These are phyloP conservation scores for Corylus heterophylla DNA, from an alignment of 306 rosid species.

Conservation along the genomic window DNA sequence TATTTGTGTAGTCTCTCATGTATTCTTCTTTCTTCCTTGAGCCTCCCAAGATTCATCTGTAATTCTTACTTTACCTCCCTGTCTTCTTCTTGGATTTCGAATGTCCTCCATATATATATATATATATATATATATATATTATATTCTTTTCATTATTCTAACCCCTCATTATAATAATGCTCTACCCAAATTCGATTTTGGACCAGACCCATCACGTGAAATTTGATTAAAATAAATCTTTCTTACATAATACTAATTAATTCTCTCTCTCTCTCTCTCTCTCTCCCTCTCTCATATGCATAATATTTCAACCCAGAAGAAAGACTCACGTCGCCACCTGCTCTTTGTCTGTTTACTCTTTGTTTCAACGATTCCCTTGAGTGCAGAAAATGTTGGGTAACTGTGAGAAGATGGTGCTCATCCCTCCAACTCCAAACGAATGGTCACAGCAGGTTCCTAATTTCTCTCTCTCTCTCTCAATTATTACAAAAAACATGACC, in stretches of 20 bases:
- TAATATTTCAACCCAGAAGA: slow-evolving; percentile 38
- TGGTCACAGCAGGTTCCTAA: slow-evolving; percentile 79
- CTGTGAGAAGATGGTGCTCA: slow-evolving; percentile 57
- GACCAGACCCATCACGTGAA: slow-evolving; percentile 79
- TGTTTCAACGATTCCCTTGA: slow-evolving; percentile 58
- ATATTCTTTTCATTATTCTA: slow-evolving; percentile 42
- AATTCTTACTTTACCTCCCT: slow-evolving; percentile 42
- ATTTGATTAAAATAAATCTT: slow-evolving; percentile 9
- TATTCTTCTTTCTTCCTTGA: slow-evolving; percentile 38
- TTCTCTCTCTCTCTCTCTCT: slow-evolving; percentile 10
- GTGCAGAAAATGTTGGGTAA: slow-evolving; percentile 55
- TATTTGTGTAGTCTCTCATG: slow-evolving; percentile 5
- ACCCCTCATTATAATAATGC: slow-evolving; percentile 29
- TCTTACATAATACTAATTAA: neutral
- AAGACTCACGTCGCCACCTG: slow-evolving; percentile 57
- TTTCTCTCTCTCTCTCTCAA: slow-evolving; percentile 49
- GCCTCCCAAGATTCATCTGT: slow-evolving; percentile 63
- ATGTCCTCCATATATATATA: slow-evolving; percentile 31
- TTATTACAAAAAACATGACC: slow-evolving; percentile 74
- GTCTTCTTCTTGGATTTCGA: slow-evolving; percentile 60
- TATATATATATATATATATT: too few species aligned
- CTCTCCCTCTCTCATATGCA: slow-evolving; percentile 12
- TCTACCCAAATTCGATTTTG: slow-evolving; percentile 39
- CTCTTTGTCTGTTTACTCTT: slow-evolving; percentile 70
- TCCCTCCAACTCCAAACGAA: slow-evolving; percentile 56